Percentiles rank a stretch among this genome's conserved stretches.
Conservation (phyloP, 257 asterid species). For the Fraxinus quadrangulata region DNA sequence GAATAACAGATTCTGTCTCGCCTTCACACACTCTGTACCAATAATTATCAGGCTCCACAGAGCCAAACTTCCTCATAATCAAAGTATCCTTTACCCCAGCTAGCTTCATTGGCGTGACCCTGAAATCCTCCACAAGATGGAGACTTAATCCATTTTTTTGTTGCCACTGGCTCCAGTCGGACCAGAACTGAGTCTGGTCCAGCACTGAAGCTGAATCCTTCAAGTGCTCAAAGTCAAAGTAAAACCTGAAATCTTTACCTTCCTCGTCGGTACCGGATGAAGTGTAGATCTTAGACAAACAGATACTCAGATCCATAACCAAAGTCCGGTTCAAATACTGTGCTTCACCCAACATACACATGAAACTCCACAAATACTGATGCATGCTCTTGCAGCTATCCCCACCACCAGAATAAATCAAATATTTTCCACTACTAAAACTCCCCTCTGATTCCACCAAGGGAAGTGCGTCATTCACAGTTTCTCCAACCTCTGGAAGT, state of each 20-base stretch:
- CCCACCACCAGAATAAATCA: conserved; percentile 82
- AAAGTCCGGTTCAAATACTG: conserved; percentile 81
- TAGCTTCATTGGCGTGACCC: conserved; percentile 51
- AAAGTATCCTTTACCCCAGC: conserved; percentile 42
- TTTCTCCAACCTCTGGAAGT: conserved; percentile 83
- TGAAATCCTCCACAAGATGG: conserved; percentile 58
- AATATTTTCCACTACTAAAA: conserved; percentile 63
- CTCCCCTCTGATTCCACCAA: conserved; percentile 69
- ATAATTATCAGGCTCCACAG: conserved; percentile 68
- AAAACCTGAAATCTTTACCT: conserved; percentile 82
- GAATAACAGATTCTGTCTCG: conserved; percentile 47
- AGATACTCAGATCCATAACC: conserved; percentile 74
- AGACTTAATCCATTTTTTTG: conserved; percentile 43
- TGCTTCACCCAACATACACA: conserved; percentile 93
- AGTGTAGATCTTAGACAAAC: conserved; percentile 79
- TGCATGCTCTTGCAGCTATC: conserved; percentile 97
- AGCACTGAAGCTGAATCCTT: conserved; percentile 76
- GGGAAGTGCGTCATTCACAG: conserved; percentile 80
- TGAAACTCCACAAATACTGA: conserved; percentile 93
- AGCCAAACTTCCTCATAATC: conserved; percentile 66
- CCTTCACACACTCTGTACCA: conserved; percentile 76
- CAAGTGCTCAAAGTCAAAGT: conserved; percentile 93
- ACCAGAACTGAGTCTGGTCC: conserved; percentile 66
- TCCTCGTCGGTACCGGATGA: conserved; percentile 88
- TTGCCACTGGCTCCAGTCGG: conserved; percentile 57